These are phyloP conservation scores for Paramecium sexaurelia DNA, from an alignment of 73 alveolate genomes.

Conservation along the genomic window DNA sequence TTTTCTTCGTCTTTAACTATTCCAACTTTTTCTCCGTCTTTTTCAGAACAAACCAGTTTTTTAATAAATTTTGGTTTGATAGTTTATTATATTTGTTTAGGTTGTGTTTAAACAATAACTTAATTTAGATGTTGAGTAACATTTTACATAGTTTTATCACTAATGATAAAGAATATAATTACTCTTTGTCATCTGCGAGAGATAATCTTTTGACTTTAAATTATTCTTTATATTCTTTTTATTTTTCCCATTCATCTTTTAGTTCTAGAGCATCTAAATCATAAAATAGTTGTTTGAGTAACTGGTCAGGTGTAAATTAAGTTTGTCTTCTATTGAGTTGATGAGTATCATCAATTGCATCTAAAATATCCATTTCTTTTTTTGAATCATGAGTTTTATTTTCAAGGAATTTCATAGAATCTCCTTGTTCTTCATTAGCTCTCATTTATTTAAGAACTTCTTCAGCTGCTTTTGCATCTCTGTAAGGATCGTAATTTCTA, in stretches of 20 bases:
- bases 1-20: background rate
- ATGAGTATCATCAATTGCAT: conserved; percentile 94
- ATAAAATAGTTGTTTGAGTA: conserved; percentile 68
- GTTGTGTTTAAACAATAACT: background rate
- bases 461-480: conserved; percentile 95
- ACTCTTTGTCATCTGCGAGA: background rate
- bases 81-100: background rate
- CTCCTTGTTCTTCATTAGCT: conserved; percentile 92
- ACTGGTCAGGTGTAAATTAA: conserved; percentile 83
- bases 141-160: background rate
- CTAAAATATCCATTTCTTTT: conserved; percentile 97
- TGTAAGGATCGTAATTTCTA: conserved; percentile 96
- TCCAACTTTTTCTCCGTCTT: conserved; percentile 1
- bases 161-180: background rate
- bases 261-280: conserved; percentile 46
- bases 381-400: conserved; percentile 95
- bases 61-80: background rate
- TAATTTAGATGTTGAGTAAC: background rate
- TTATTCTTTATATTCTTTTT: background rate
- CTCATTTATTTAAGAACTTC: conserved; percentile 87
- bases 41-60: background rate
- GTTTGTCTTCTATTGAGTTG: conserved; percentile 89
- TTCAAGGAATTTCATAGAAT: conserved; percentile 97
- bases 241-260: conserved; percentile 49
- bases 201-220: background rate